Evolutionary conservation across 768 basidiomycete species (phyloP), one percentile per base, ranked within the genome.

Genomic region (Saitozyma sp.): DNA sequence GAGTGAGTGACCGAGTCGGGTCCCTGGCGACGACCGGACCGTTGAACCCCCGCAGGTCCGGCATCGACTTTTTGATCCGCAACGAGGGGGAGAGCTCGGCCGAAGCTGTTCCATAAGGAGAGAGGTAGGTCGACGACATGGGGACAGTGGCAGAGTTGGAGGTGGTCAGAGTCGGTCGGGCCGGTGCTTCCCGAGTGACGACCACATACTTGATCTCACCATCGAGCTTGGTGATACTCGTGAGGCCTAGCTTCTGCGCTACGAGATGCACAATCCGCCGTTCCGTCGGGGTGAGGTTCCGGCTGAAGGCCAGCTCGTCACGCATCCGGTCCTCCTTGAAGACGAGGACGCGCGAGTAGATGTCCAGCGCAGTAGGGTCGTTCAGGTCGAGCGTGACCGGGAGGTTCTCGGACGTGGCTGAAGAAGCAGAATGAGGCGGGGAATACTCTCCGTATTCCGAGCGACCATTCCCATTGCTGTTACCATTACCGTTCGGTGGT

Each of bases 281-380:
- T 78, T 97, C 93, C 77, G 89, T 89, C 19, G 92, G 86, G 40
- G 85, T 83, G 17, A 97, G 84, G 13, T 88, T 87, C 59, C 91
- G 83, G n/a, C 94, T 93, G 80, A 98, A 98, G 6, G 94, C 93
- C 58, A 98, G 86, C 79, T 98, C 94, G 72, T 98, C 94, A 42
- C 95, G 85, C 91, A 98, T 93, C 70, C 85, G 87, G 78, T 98
- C 94, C 71, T 96, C 93, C 83, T 95, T 97, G 87, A 99, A 99
- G 45, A 98, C 84, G 45, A 98, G 82, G 67, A 97, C 90, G 68
- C 93, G 86, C 54, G 96, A 97, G 78, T 98, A 98, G 69, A 99
- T 96, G 80, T 98, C 95, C 68, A 99, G 83, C 9, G 93, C 95
- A 37, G 89, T 87, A 4, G 95, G 89, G 78, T 99, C 96, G 72